A percentile compares a stretch with the other conserved stretches of the same genome.
Evolutionary conservation across 306 rosid genomes (phyloP).

Genomic region (Cicer yamashitae): DNA sequence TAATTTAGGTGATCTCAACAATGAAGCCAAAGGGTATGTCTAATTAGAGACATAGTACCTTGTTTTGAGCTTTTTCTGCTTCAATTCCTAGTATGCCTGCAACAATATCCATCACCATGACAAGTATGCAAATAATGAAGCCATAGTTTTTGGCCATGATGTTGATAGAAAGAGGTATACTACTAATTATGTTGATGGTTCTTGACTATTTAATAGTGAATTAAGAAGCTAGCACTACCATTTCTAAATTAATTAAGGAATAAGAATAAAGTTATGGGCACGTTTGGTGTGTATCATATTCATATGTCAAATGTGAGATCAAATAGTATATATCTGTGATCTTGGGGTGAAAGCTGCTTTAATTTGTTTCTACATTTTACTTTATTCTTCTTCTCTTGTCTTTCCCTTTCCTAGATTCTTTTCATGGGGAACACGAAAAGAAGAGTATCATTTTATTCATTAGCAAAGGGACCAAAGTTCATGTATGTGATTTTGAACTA

Average conservation of each 20-base stretch:
- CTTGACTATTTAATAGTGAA: slow-evolving; percentile 31
- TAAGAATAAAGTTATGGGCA: slow-evolving; percentile 53
- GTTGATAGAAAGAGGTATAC: slow-evolving; percentile 2
- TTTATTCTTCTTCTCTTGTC: slow-evolving; percentile 47
- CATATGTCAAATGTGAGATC: background rate
- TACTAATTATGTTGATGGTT: slow-evolving; percentile 22
- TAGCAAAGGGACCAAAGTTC: background rate
- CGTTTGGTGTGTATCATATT: slow-evolving; percentile 34
- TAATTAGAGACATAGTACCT: slow-evolving; percentile 53
- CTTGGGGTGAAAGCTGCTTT: slow-evolving; percentile 55
- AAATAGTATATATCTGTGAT: slow-evolving; percentile 35
- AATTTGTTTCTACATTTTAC: slow-evolving; percentile 38
- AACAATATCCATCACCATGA: slow-evolving; percentile 65
- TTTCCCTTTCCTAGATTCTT: slow-evolving; percentile 59
- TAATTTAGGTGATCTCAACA: background rate
- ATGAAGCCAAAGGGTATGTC: background rate
- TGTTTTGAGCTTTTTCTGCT: slow-evolving; percentile 74
- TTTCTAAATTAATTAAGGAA: slow-evolving; percentile 37
- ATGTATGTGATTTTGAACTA: background rate
- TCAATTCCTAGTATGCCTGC: slow-evolving; percentile 88
- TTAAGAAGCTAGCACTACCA: background rate
- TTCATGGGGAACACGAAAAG: slow-evolving; percentile 72
- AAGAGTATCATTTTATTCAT: slow-evolving; percentile 45
- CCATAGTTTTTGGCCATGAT: slow-evolving; percentile 63
- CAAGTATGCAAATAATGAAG: slow-evolving; percentile 68